Evolutionary conservation across 1,284 basidiomycete species (phyloP), one percentile per base, ranked within the genome.

Genomic region (Ganoderma sp.): DNA sequence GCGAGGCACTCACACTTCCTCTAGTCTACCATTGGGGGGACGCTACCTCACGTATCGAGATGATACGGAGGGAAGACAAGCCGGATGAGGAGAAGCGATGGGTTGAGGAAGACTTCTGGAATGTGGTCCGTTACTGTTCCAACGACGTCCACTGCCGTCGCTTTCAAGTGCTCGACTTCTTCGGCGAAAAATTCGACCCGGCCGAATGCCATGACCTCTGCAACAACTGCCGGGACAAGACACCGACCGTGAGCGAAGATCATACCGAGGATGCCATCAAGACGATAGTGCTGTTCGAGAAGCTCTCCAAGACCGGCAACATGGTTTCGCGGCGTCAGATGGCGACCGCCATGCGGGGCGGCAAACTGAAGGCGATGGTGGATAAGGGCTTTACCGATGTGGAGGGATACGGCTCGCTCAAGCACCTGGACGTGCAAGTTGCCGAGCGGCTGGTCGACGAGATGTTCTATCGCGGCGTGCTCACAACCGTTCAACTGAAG

Each of bases 111-210:
- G 84, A 85, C 28, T 78, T 93, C 39, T 76, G 81, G 4, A 82
- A 84, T n/a, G 87, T 94, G 54, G 84, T 91, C 15, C 81, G 87
- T 64, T 99, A 91, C 79, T 97, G 94, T 79, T 78, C 83, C 66
- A 96, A 98, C 79, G 85, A 88, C 67, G 88, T 90, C 45, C 93
- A 95, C 73, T 99, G 97, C 76, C 90, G 98, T 10, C 90, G 98
- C 1, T 85, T 87, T 2, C 93, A 95, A 75, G 84, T 99, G 22
- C 85, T 99, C 56, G 85, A 84, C 48, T 92, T 94, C 77, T 89
- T 88, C 74, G 75, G 75, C 67, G 85, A 90, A 71, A 70, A 65
- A 8, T 89, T 89, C 75, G 77, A 82, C 48, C 69, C 79, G 4
- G 61, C 52, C n/a, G 52, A 72, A 41, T 97, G 96, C 76, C 79